phyloP scores from a whole-genome alignment of 2,329 filamentous ascomycete species.

The Alternaria alternata region DNA sequence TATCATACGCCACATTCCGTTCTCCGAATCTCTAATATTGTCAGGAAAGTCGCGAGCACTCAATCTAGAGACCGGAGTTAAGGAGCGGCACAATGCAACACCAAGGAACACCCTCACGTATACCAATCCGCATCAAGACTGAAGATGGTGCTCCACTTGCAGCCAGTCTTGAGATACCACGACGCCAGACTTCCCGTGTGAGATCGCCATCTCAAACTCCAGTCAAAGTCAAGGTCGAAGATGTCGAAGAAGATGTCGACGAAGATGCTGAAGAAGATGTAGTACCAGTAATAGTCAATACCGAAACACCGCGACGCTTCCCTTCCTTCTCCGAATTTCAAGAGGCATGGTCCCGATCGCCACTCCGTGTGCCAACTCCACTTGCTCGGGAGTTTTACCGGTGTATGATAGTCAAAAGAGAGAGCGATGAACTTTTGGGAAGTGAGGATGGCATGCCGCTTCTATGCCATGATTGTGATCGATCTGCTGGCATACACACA shows the following conservation, averaged over 20 bases:
- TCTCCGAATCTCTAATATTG: neutral
- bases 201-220: neutral
- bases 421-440: neutral
- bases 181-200: neutral
- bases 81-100: neutral
- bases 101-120: neutral
- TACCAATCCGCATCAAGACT: neutral
- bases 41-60: neutral
- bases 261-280: neutral
- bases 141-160: neutral
- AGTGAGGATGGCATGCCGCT: neutral
- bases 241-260: neutral
- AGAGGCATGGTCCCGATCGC: neutral
- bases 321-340: neutral
- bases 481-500: neutral
- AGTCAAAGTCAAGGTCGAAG: neutral
- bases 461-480: neutral
- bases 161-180: neutral
- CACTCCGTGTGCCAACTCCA: neutral
- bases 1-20: neutral
- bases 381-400: slow-evolving; percentile 5
- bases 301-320: neutral
- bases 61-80: neutral
- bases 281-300: neutral
- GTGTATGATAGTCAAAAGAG: neutral